These are phyloP conservation scores for Ulmus americana DNA, from an alignment of 331 rosid genomes.

Conservation along the genomic window DNA sequence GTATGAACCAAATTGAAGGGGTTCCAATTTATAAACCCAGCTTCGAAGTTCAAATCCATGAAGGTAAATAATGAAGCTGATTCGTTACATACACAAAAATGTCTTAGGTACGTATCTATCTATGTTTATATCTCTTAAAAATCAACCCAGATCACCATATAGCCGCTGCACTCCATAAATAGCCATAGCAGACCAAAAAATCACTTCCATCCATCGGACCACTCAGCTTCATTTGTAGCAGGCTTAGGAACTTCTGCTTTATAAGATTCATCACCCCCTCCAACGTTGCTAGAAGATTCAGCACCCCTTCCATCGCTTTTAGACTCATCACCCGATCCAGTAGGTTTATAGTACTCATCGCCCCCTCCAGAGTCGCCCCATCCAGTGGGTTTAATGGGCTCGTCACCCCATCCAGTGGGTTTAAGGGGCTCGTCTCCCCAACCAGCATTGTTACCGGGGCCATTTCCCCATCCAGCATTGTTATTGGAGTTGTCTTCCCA, in stretches of 20 bases:
- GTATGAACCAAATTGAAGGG: background rate
- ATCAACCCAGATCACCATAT: no score
- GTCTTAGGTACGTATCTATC: no score
- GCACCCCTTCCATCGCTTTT: background rate
- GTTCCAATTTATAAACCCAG: background rate
- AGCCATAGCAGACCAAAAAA: background rate
- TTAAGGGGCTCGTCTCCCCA: slow-evolving; percentile 23
- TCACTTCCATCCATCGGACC: slow-evolving; percentile 88
- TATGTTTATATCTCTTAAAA: no score
- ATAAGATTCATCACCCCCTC: slow-evolving; percentile 25
- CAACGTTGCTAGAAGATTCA: slow-evolving; percentile 17
- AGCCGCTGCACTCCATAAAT: no score
- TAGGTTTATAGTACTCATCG: slow-evolving; percentile 22
- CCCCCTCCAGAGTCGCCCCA: background rate
- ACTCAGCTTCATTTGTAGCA: slow-evolving; percentile 54
- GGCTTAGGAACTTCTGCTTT: slow-evolving; percentile 36
- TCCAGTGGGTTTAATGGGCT: slow-evolving; percentile 16
- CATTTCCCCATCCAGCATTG: slow-evolving; percentile 20
- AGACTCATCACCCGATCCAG: slow-evolving; percentile 28
- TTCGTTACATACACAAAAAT: no score
- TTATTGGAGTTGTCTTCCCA: slow-evolving; percentile 26
- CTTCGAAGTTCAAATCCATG: background rate
- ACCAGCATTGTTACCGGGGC: slow-evolving; percentile 24
- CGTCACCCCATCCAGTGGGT: slow-evolving; percentile 41
- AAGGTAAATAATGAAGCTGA: no score